Evolutionary conservation across 2,329 filamentous ascomycete genomes (phyloP).

Genomic region (Cladophialophora chaetospira): DNA sequence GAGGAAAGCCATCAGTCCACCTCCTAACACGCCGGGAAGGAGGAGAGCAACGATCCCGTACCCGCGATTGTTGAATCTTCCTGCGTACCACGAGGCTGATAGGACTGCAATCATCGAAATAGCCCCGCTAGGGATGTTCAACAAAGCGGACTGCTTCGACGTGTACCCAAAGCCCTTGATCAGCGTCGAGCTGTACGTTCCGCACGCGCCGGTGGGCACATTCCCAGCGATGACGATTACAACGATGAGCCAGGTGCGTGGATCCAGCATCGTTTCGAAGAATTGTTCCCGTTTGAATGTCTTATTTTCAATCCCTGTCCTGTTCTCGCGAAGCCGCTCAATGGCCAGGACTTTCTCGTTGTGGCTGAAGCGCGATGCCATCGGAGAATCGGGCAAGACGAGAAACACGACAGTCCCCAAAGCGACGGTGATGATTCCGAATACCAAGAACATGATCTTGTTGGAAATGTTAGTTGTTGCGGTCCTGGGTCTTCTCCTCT

Average conservation of each 20-base stretch:
- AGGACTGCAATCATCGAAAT: constrained; percentile 36
- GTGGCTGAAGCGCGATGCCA: constrained; percentile 41
- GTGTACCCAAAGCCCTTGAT: constrained; percentile 44
- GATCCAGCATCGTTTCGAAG: constrained; percentile 45
- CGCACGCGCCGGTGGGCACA: constrained; percentile 44
- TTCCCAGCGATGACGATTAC: constrained; percentile 37
- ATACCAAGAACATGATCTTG: constrained; percentile 55
- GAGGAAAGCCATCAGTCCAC: constrained; percentile 42
- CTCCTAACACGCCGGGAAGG: constrained; percentile 52
- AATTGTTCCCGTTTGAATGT: constrained; percentile 52
- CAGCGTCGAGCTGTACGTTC: constrained; percentile 43
- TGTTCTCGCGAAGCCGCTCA: constrained; percentile 29
- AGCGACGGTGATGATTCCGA: constrained; percentile 51
- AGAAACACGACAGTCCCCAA: constrained; percentile 46
- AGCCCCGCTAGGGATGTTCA: constrained; percentile 39
- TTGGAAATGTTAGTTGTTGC: constrained; percentile 35
- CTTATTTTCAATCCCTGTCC: constrained; percentile 55
- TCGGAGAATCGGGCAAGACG: constrained; percentile 54
- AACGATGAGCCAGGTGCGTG: constrained; percentile 47
- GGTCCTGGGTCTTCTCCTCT: constrained; percentile 25
- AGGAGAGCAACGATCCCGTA: constrained; percentile 35
- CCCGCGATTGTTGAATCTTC: constrained; percentile 42
- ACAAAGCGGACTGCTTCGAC: constrained; percentile 39
- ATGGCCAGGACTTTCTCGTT: constrained; percentile 26
- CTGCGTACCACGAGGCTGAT: constrained; percentile 35